A percentile compares a stretch with the other conserved stretches of the same genome.
These are phyloP conservation scores for Pseudogymnoascus sp. DNA, from an alignment of 2,329 filamentous ascomycete genomes.

Conservation along the genomic window DNA sequence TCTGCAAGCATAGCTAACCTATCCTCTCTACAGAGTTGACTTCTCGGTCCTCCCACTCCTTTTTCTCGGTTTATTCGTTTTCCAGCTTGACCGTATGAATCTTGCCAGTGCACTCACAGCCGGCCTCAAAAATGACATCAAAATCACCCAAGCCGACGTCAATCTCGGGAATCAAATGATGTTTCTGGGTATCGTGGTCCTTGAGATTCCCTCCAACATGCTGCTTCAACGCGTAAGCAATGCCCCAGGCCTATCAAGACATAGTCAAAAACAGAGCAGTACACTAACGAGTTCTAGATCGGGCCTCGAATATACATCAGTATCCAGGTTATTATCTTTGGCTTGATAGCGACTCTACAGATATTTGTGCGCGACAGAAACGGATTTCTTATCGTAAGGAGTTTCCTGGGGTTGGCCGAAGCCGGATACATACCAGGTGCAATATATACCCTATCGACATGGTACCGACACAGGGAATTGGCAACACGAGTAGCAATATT, in stretches of 20 bases:
- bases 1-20: background rate
- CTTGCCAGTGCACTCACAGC: slow-evolving; percentile 30
- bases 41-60: slow-evolving; percentile 24
- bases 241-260: background rate
- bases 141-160: slow-evolving; percentile 25
- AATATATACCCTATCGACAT: slow-evolving; percentile 54
- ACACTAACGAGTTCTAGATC: slow-evolving; percentile 11
- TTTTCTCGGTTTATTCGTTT: slow-evolving; percentile 27
- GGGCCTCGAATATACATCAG: slow-evolving; percentile 29
- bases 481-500: slow-evolving; percentile 54
- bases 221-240: slow-evolving; percentile 20
- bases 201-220: slow-evolving; percentile 31
- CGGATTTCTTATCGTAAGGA: slow-evolving; percentile 40
- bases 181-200: slow-evolving; percentile 27
- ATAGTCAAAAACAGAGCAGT: background rate
- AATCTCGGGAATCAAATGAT: slow-evolving; percentile 29
- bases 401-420: slow-evolving; percentile 46
- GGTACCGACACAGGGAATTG: slow-evolving; percentile 53
- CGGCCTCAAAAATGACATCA: slow-evolving; percentile 26
- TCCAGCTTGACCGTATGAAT: slow-evolving; percentile 31
- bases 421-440: slow-evolving; percentile 48
- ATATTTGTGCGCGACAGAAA: slow-evolving; percentile 37
- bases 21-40: slow-evolving; percentile 4
- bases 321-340: slow-evolving; percentile 30
- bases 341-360: slow-evolving; percentile 28